phyloP scores from a whole-genome alignment of 345 rosid genomes.

The Eucalyptus decipiens region DNA sequence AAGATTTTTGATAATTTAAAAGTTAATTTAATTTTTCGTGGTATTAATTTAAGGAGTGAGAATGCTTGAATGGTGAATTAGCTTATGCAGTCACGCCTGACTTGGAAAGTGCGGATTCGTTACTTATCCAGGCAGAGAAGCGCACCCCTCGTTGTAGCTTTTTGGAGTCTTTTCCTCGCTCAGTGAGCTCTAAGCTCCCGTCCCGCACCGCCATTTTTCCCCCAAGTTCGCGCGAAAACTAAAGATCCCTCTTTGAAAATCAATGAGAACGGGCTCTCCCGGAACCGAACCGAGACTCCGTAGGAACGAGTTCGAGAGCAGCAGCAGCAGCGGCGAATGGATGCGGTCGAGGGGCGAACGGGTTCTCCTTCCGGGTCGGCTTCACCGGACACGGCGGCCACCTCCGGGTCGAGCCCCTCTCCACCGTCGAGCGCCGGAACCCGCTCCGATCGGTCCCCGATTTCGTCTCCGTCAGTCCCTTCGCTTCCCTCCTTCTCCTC shows the following conservation, averaged over 20 bases:
- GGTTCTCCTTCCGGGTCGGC: slow-evolving; percentile 70
- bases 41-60: no score
- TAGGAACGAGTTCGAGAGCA: slow-evolving; percentile 18
- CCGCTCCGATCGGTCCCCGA: slow-evolving; percentile 71
- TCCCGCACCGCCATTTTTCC: neutral
- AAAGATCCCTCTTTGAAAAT: neutral
- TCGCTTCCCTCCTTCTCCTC: neutral
- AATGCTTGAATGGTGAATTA: neutral
- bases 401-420: slow-evolving; percentile 82
- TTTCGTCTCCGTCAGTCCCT: slow-evolving; percentile 50
- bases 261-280: neutral
- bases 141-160: neutral
- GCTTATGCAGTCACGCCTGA: neutral
- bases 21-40: neutral
- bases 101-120: neutral
- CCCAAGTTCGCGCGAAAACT: neutral
- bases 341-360: slow-evolving; percentile 54
- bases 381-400: slow-evolving; percentile 91
- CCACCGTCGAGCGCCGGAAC: slow-evolving; percentile 49
- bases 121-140: neutral
- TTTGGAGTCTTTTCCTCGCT: neutral
- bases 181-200: neutral
- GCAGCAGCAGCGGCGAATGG: slow-evolving; percentile 16
- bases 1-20: no score
- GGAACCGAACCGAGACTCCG: neutral